Percentiles rank a stretch among this genome's conserved stretches.
Conservation (phyloP, 2,329 filamentous ascomycete genomes). For the Fusarium euwallaceae region DNA sequence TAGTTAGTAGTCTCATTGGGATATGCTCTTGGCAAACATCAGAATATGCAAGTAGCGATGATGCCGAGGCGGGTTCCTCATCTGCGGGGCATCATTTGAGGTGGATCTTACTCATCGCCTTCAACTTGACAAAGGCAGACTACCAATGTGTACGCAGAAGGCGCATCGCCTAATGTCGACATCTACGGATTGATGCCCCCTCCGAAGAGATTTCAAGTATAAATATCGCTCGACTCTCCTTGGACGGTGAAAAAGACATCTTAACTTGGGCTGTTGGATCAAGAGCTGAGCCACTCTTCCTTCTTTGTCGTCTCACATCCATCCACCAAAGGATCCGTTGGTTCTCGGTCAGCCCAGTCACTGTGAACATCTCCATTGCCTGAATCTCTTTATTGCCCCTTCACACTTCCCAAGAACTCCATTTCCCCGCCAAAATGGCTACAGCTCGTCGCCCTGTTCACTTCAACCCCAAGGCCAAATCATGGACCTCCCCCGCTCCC, state of each 20-base stretch:
- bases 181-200: neutral
- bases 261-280: neutral
- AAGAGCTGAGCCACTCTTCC: neutral
- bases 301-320: neutral
- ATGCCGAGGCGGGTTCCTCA: neutral
- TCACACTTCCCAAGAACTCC: neutral
- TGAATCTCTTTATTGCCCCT: neutral
- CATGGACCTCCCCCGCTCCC: slow-evolving; percentile 24
- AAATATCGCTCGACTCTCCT: slow-evolving; percentile 5
- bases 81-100: neutral
- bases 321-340: neutral
- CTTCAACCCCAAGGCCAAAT: slow-evolving; percentile 42
- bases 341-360: neutral
- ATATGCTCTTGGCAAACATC: neutral
- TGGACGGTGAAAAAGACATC: neutral
- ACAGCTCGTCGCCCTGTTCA: slow-evolving; percentile 37
- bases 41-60: neutral
- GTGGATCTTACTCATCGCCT: neutral
- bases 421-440: slow-evolving; percentile 29
- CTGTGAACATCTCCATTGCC: neutral
- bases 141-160: slow-evolving; percentile 38
- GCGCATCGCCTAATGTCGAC: slow-evolving; percentile 24
- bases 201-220: slow-evolving; percentile 4
- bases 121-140: neutral
- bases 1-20: neutral